Evolutionary conservation across 2,329 filamentous ascomycete species (phyloP).

Genomic region (Colletotrichum shisoi): DNA sequence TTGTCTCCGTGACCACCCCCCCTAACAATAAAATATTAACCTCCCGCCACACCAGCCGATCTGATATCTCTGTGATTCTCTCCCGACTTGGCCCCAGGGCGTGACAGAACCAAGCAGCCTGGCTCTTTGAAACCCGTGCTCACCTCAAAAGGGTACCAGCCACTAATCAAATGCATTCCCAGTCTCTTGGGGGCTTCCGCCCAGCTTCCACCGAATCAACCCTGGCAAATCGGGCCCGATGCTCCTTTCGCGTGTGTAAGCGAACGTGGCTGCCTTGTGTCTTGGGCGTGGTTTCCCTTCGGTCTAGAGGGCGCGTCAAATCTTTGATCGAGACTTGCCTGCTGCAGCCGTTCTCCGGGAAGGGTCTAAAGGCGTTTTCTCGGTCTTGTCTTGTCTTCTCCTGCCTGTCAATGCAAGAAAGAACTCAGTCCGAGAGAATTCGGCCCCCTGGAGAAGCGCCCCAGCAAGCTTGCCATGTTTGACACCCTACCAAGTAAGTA

Average conservation of each 20-base stretch:
- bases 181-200: not conserved
- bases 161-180: not conserved
- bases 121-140: not conserved
- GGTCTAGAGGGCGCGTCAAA: not conserved
- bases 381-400: not conserved
- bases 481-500: not conserved
- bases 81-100: slow-evolving; percentile 13
- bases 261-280: not conserved
- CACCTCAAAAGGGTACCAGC: not conserved
- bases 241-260: not conserved
- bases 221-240: not conserved
- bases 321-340: not conserved
- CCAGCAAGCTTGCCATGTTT: not conserved
- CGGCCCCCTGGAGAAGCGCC: no score
- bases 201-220: no score
- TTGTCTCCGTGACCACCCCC: not conserved
- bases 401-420: not conserved
- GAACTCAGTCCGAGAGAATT: not conserved
- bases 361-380: not conserved
- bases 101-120: not conserved
- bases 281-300: not conserved
- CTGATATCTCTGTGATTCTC: slow-evolving; percentile 6
- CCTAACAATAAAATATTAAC: no score
- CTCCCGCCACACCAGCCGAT: not conserved
- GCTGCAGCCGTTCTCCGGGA: not conserved